Conservation (phyloP, 441 rosid genomes). For the Daphne laureola region DNA sequence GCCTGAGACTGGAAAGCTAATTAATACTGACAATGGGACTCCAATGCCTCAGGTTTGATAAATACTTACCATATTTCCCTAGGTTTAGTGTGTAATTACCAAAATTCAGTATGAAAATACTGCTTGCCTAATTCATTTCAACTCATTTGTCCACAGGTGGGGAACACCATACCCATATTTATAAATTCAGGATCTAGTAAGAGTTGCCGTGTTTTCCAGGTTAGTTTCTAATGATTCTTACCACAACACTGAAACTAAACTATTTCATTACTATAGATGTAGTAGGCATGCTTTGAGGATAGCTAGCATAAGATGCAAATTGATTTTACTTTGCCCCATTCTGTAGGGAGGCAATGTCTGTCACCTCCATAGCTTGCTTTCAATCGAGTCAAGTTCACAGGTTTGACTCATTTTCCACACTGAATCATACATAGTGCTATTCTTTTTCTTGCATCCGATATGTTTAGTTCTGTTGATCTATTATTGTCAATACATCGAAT, state of each 20-base stretch:
- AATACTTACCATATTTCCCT: neutral
- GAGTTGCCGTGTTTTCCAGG: slow-evolving; percentile 63
- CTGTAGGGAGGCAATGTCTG: slow-evolving; percentile 79
- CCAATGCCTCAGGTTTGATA: slow-evolving; percentile 72
- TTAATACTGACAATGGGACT: slow-evolving; percentile 80
- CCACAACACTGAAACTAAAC: neutral
- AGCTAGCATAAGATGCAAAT: neutral
- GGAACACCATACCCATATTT: slow-evolving; percentile 36
- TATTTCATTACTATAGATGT: neutral
- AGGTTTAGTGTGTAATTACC: neutral
- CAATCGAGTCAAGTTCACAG: slow-evolving; percentile 87
- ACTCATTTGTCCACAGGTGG: slow-evolving; percentile 38
- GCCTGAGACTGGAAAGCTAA: slow-evolving; percentile 66
- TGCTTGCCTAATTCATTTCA: slow-evolving; percentile 1
- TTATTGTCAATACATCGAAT: no score
- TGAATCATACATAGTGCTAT: no score
- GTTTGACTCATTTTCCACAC: slow-evolving; percentile 21
- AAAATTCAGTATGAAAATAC: neutral
- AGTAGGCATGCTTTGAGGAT: neutral
- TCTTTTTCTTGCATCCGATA: no score
- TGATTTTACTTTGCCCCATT: neutral
- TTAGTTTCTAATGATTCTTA: slow-evolving; percentile 8
- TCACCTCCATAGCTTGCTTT: slow-evolving; percentile 85
- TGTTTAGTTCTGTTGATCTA: no score
- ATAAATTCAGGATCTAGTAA: slow-evolving; percentile 28